Base-by-base conservation (phyloP, 1,284 basidiomycete genomes). In the Neonothopanus nambi region DNA sequence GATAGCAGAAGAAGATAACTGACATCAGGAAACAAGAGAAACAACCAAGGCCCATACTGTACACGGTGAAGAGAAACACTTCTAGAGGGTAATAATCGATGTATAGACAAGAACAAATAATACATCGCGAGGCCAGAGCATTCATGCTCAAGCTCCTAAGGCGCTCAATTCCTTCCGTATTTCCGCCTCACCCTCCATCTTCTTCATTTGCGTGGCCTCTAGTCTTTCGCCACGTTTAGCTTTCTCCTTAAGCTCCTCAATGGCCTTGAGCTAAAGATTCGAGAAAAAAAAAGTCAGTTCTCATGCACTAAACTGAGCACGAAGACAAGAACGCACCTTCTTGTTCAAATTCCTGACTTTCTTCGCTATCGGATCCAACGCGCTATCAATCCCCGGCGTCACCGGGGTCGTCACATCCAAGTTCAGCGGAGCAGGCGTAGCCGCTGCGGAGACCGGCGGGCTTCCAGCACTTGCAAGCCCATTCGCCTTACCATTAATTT, bases 171-270 rank as follows among this genome's bases (percentile, higher is more conserved):
- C 95, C 65, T 84, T 85, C 61, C 84, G 77, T 61, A 98, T 92
- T 60, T 90, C 87, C 6, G 70, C 80, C 73, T 97, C 94, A 7
- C 86, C 85, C 38, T 95, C 92, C 62, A 98, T 96, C 82, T 98
- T 98, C 79, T 91, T 91, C 61, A 96, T 70, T 73, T 98, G 95
- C 21, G 95, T 98, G 56, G 87, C 88, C 71, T 98, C 95, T 40
- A 98, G 78, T 54, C 87, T 81, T 69, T 98, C 95, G 1, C 95
- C 95, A 43, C 88, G 82, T 63, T 82, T 86, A 23, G 84, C 80
- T 72, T 93, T 92, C 63, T 93, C 89, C 76, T 97, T 97, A 51
- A 98, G 81, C 65, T 98, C 95, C 33, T 96, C 93, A 61, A 97
- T 97, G 12, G 93, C 95, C 70, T 96, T 96, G 64, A 97, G 80